These are phyloP conservation scores for Podaxis sp. DNA, from an alignment of 768 basidiomycete species.

Conservation along the genomic window DNA sequence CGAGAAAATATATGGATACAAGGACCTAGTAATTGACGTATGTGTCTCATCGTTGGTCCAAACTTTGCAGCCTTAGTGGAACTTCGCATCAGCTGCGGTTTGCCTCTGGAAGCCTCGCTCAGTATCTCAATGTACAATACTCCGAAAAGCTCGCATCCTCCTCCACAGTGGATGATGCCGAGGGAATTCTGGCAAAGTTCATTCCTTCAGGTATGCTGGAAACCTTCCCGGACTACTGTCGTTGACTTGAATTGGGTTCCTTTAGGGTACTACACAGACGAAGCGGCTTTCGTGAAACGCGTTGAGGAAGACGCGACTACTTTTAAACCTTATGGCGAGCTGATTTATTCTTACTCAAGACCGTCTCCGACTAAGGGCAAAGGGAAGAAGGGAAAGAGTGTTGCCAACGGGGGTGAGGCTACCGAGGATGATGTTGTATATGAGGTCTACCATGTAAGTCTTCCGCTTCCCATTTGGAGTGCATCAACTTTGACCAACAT, in stretches of 20 bases:
- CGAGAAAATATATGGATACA: slow-evolving; percentile 95
- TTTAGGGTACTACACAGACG: slow-evolving; percentile 71
- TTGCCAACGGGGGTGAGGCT: slow-evolving; percentile 19
- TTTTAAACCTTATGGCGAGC: slow-evolving; percentile 77
- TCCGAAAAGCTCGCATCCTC: slow-evolving; percentile 61
- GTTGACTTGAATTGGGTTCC: not conserved
- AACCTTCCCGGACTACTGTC: not conserved
- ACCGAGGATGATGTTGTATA: slow-evolving; percentile 63
- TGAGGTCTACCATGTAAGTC: slow-evolving; percentile 87
- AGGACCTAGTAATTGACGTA: slow-evolving; percentile 81
- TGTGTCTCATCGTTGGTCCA: slow-evolving; percentile 21
- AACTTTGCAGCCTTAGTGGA: not conserved
- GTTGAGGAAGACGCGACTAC: slow-evolving; percentile 76
- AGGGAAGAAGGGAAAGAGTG: slow-evolving; percentile 43
- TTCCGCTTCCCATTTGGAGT: not conserved
- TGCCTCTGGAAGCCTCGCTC: slow-evolving; percentile 82
- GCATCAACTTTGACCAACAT: not conserved
- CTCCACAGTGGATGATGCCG: slow-evolving; percentile 84
- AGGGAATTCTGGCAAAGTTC: slow-evolving; percentile 69
- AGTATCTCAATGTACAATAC: slow-evolving; percentile 70
- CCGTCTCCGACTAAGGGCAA: slow-evolving; percentile 46
- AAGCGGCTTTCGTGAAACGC: slow-evolving; percentile 59
- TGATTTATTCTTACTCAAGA: slow-evolving; percentile 77
- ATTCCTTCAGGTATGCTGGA: slow-evolving; percentile 63
- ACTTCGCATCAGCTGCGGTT: slow-evolving; percentile 60